Percentiles rank a stretch among this genome's conserved stretches.
Conservation (phyloP, 495 filamentous ascomycete genomes). For the Delitschia confertaspora region DNA sequence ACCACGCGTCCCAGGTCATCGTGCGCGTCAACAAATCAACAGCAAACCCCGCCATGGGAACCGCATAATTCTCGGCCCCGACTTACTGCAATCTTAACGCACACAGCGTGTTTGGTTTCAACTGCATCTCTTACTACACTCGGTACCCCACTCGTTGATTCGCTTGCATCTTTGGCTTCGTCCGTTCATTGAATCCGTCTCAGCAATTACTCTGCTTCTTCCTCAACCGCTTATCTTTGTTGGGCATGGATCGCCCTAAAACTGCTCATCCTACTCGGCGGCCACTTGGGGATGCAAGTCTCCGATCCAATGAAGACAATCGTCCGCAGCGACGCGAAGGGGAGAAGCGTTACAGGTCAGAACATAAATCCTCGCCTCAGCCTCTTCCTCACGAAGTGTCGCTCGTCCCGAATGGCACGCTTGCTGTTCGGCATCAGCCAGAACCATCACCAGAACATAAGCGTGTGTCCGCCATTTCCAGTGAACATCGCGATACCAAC, state of each 20-base stretch:
- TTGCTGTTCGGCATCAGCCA: slow-evolving; percentile 28
- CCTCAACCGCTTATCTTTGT: neutral
- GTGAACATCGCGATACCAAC: slow-evolving; percentile 38
- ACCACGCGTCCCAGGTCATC: no score
- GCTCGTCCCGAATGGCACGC: slow-evolving; percentile 22
- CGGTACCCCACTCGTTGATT: no score
- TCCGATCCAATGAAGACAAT: slow-evolving; percentile 18
- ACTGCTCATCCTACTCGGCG: slow-evolving; percentile 1
- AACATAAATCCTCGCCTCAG: slow-evolving; percentile 7
- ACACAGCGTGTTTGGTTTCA: slow-evolving; percentile 1
- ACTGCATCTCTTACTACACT: slow-evolving; percentile 15
- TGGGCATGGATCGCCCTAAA: slow-evolving; percentile 1
- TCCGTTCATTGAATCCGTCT: no score
- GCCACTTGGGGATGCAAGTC: slow-evolving; percentile 16
- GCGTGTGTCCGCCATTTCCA: slow-evolving; percentile 46
- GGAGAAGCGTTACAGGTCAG: slow-evolving; percentile 1
- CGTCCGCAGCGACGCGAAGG: slow-evolving; percentile 1
- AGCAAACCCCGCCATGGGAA: no score
- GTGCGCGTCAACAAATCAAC: no score
- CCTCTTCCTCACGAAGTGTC: slow-evolving; percentile 22
- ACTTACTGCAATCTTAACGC: no score
- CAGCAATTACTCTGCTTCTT: no score
- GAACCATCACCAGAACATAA: slow-evolving; percentile 43
- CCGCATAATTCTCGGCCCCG: no score
- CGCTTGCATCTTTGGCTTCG: no score